Conservation (phyloP, 345 rosid genomes). For the Heritiera fomes region DNA sequence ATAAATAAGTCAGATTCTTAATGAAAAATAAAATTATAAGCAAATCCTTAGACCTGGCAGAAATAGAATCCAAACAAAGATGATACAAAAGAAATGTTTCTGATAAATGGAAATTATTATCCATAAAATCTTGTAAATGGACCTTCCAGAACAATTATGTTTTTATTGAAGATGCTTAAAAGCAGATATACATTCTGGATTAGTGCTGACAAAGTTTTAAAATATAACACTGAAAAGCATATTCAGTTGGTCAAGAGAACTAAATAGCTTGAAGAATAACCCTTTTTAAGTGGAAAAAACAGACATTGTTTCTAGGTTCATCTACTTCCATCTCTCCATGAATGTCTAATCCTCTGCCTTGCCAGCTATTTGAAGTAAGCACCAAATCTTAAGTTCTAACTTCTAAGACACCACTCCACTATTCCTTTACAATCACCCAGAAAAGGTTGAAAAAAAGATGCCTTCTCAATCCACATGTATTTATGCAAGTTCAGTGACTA, state of each 20-base stretch:
- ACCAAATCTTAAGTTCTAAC: neutral
- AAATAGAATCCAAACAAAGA: conserved; percentile 7
- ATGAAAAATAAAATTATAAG: neutral
- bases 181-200: neutral
- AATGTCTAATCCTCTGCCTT: neutral
- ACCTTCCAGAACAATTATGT: neutral
- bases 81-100: neutral
- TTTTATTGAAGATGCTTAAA: neutral
- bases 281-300: neutral
- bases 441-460: neutral
- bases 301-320: neutral
- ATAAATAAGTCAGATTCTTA: conserved; percentile 20
- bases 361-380: neutral
- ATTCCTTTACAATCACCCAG: neutral
- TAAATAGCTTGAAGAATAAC: neutral
- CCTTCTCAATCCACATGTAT: neutral
- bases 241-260: neutral
- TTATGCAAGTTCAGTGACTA: neutral
- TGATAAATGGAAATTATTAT: neutral
- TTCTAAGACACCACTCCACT: neutral
- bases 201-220: neutral
- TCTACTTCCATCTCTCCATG: neutral
- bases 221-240: neutral
- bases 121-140: neutral
- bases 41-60: neutral